Base-by-base conservation (phyloP, 2,329 filamentous ascomycete genomes). In the Hymenoscyphus repandus region DNA sequence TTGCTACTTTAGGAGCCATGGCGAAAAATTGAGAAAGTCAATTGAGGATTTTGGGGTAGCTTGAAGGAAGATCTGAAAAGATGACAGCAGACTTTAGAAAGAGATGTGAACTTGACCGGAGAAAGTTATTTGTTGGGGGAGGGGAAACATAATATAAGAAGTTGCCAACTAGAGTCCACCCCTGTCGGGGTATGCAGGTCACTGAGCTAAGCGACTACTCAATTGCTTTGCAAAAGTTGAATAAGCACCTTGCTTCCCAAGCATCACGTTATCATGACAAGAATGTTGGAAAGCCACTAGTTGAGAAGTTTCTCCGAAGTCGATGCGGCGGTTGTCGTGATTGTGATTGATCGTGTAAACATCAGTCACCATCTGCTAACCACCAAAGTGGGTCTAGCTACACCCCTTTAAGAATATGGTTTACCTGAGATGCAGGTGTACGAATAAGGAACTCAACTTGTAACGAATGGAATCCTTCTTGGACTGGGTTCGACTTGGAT, bases 1-100 rank as follows among this genome's bases (percentile, higher is more conserved):
- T 93, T 64, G 90, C 90, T 68, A 96, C 81, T 77, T 89, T 95
- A 71, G 88, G 88, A 74, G 88, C 88, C 90, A 95, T 95, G 49
- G 33, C 59, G 61, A 55, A 45, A 13, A 49, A 53, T 53, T 20
- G 38, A 37, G n/a, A 6, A 18, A 17, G 18, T 40, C 13, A 17
- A 40, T 17, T 5, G 7, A 27, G 41, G 5, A 9, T 7, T 42
- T 6, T 20, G 20, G 4, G 10, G 45, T 5, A 18, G 18, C n/a
- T 34, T 12, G 33, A 18, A 27, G 20, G 22, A 30, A 34, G 5
- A 22, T 27, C 18, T 20, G 20, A 31, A 39, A 20, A 3, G 31
- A 38, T 11, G 34, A 37, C 4, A 37, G 10, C 12, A 17, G 13
- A 17, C 5, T 2, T 2, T 17, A 3, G 18, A 18, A 20, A 17